Conservation (phyloP, 176 grass and related monocot species). For the Musa itinerans region DNA sequence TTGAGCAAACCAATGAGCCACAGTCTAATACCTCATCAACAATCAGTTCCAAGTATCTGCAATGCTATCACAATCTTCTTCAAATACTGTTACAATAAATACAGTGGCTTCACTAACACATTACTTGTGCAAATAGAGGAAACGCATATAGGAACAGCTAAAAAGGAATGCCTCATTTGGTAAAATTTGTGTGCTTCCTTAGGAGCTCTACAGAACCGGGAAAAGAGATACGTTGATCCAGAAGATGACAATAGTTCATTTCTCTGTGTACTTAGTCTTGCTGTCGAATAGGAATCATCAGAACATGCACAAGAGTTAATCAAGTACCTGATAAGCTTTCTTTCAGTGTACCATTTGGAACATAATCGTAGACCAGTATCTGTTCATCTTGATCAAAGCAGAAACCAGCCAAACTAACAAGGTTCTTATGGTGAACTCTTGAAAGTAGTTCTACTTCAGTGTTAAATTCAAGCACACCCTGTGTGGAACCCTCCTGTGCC, state of each 20-base stretch:
- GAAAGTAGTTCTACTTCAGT: neutral
- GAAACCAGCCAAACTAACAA: neutral
- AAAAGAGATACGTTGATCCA: neutral
- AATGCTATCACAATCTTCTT: too few relatives aligned
- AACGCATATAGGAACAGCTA: too few relatives aligned
- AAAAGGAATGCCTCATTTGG: too few relatives aligned
- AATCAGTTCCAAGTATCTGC: too few relatives aligned
- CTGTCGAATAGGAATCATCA: neutral
- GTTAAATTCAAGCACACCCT: constrained; percentile 2
- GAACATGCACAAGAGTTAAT: too few relatives aligned
- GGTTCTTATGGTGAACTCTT: constrained; percentile 9
- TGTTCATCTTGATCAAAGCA: constrained; percentile 4
- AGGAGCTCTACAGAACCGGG: too few relatives aligned
- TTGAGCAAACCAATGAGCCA: too few relatives aligned
- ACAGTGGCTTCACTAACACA: too few relatives aligned
- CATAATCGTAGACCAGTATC: neutral
- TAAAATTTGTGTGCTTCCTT: too few relatives aligned
- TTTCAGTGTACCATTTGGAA: constrained; percentile 5
- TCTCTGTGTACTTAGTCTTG: neutral
- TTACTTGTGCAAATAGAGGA: too few relatives aligned
- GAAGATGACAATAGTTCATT: neutral
- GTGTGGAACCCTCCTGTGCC: neutral
- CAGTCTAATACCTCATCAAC: too few relatives aligned
- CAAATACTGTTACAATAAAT: too few relatives aligned
- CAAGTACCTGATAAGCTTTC: constrained; percentile 8